phyloP scores from a whole-genome alignment of 306 rosid species.

The Calophaca sinica region DNA sequence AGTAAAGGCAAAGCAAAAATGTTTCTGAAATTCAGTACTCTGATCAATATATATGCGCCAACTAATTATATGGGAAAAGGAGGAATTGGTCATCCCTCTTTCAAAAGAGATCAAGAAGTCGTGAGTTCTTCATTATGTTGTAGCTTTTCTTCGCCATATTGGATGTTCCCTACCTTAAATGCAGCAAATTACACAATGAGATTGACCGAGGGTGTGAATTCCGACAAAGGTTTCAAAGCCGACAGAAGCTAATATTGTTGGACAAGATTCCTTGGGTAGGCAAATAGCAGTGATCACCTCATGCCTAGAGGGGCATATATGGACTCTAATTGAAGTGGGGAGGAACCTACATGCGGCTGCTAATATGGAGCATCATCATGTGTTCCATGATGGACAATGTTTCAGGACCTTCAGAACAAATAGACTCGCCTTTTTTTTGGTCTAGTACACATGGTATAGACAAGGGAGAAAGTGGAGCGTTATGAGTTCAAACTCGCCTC shows the following conservation, averaged over 20 bases:
- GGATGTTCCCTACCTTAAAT: slow-evolving; percentile 49
- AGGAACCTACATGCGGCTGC: not conserved
- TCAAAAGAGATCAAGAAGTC: too few relatives aligned
- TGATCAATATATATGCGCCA: too few relatives aligned
- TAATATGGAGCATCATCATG: too few relatives aligned
- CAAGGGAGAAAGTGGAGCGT: too few relatives aligned
- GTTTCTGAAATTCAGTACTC: too few relatives aligned
- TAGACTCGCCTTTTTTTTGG: too few relatives aligned
- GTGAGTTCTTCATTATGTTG: not conserved
- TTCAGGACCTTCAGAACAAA: too few relatives aligned
- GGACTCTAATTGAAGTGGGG: slow-evolving; percentile 36
- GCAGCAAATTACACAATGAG: slow-evolving; percentile 29
- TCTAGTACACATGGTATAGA: too few relatives aligned
- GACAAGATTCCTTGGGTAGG: slow-evolving; percentile 43
- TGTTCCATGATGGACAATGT: too few relatives aligned
- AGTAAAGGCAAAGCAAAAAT: slow-evolving; percentile 7
- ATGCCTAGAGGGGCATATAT: slow-evolving; percentile 5
- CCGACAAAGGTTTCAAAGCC: slow-evolving; percentile 39
- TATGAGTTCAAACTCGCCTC: too few relatives aligned
- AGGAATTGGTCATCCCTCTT: too few relatives aligned
- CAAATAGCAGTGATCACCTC: slow-evolving; percentile 31
- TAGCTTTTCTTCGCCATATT: slow-evolving; percentile 35
- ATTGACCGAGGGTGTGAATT: slow-evolving; percentile 44
- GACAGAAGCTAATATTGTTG: slow-evolving; percentile 42
- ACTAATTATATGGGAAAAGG: too few relatives aligned